These are phyloP conservation scores for Suillus sp. DNA, from an alignment of 768 basidiomycete genomes.

Conservation along the genomic window DNA sequence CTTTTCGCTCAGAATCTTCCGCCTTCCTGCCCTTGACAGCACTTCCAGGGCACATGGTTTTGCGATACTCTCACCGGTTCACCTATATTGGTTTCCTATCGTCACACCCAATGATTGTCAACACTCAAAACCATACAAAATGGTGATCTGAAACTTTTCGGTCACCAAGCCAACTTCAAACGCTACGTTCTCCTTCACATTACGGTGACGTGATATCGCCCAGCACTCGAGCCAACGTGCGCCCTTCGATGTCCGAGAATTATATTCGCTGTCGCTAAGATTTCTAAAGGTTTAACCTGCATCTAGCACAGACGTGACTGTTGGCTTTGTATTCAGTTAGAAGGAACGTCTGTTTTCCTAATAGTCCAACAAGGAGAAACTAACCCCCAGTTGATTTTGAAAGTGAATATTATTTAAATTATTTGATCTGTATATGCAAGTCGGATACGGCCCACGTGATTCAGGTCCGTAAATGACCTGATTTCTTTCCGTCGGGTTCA, in stretches of 20 bases:
- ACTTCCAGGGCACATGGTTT: no score
- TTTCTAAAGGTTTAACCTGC: neutral
- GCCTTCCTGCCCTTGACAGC: no score
- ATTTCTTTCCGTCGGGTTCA: constrained; percentile 4
- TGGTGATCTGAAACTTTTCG: neutral
- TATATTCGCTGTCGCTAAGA: no score
- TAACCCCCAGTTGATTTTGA: neutral
- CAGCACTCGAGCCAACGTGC: neutral
- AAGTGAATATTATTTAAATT: neutral
- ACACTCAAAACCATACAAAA: neutral
- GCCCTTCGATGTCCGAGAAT: neutral
- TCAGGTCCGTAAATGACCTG: neutral
- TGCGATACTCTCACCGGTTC: no score
- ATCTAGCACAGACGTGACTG: neutral
- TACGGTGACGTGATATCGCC: neutral
- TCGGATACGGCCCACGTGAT: neutral
- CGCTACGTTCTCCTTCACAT: neutral
- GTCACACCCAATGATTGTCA: neutral
- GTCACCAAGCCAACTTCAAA: neutral
- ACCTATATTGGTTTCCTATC: no score
- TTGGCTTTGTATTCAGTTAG: neutral
- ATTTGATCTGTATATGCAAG: neutral
- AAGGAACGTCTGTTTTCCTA: neutral
- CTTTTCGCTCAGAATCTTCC: no score
- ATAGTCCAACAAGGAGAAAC: neutral